Evolutionary conservation across 768 basidiomycete genomes (phyloP).

Genomic region (Lactarius hatsudake): DNA sequence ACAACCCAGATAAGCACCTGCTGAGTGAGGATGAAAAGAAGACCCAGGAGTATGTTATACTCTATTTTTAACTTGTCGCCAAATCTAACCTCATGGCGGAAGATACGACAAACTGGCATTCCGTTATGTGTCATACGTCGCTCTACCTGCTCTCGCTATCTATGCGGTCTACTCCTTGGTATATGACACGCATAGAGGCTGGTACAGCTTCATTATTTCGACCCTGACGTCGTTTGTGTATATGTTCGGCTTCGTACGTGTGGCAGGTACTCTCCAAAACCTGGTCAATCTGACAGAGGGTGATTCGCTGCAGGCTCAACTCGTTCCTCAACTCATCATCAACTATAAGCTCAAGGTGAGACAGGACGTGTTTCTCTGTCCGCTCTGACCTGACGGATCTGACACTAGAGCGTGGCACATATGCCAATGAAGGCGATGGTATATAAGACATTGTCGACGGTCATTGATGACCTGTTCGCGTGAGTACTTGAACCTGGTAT

Average conservation of each 20-base stretch:
- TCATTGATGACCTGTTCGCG: constrained; percentile 92
- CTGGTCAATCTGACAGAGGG: constrained; percentile 24
- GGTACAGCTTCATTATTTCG: constrained; percentile 95
- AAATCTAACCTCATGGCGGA: constrained; percentile 8
- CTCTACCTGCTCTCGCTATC: constrained; percentile 73
- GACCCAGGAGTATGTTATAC: constrained; percentile 81
- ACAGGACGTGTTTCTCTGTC: constrained; percentile 13
- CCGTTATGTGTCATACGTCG: constrained; percentile 89
- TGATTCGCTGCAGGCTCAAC: constrained; percentile 59
- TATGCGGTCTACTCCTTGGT: constrained; percentile 81
- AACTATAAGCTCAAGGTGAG: constrained; percentile 93
- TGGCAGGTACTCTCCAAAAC: constrained; percentile 22
- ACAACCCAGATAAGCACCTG: constrained; percentile 78
- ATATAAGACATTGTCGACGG: constrained; percentile 87
- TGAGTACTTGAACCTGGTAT: constrained; percentile 39
- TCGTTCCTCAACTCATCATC: constrained; percentile 87
- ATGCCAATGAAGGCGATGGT: constrained; percentile 99
- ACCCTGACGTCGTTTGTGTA: constrained; percentile 92
- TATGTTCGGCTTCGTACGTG: constrained; percentile 96
- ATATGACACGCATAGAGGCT: constrained; percentile 83
- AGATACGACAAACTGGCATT: constrained; percentile 93
- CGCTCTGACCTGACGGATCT: constrained; percentile 1
- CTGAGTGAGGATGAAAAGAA: constrained; percentile 97
- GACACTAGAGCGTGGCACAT: constrained; percentile 81
- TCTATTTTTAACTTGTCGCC: constrained; percentile 3